A percentile compares a stretch with the other conserved stretches of the same genome.
phyloP scores from a whole-genome alignment of 1,284 basidiomycete species.

The Apiotrichum domesticum region DNA sequence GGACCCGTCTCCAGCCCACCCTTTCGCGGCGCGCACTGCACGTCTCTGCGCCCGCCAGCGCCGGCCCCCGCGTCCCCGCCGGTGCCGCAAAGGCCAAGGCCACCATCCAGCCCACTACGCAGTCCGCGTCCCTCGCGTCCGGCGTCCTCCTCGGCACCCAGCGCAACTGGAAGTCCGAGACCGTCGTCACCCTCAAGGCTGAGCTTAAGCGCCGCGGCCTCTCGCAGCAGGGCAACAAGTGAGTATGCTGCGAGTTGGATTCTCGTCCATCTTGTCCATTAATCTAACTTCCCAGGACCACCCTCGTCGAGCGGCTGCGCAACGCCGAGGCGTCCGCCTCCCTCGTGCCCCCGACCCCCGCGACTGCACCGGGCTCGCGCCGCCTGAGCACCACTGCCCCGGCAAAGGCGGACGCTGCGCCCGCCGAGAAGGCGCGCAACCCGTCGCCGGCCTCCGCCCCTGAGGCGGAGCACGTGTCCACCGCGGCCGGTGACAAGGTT shows the following conservation, averaged over 20 bases:
- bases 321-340: conserved; percentile 34
- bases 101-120: conserved; percentile 14
- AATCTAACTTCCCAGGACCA: conserved; percentile 20
- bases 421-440: conserved; percentile 20
- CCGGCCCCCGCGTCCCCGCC: conserved; percentile 9
- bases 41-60: conserved; percentile 5
- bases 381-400: conserved; percentile 5
- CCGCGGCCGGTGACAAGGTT: conserved; percentile 3
- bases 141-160: conserved; percentile 60
- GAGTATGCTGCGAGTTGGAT: conserved; percentile 6
- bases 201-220: conserved; percentile 63
- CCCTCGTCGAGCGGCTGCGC: conserved; percentile 30
- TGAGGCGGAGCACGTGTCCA: conserved; percentile 13
- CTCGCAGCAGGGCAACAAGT: conserved; percentile 54
- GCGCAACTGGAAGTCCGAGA: conserved; percentile 56
- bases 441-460: conserved; percentile 2
- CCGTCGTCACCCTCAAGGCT: conserved; percentile 56
- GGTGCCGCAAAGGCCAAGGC: conserved; percentile 14
- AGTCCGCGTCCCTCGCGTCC: conserved; percentile 53
- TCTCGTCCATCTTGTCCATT: no score
- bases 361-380: not conserved
- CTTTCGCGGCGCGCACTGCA: not conserved
- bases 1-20: conserved; percentile 37
- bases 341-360: conserved; percentile 30
- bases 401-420: conserved; percentile 2